Evolutionary conservation across 2,329 filamentous ascomycete species (phyloP).

Genomic region (Fonsecaea monophora): DNA sequence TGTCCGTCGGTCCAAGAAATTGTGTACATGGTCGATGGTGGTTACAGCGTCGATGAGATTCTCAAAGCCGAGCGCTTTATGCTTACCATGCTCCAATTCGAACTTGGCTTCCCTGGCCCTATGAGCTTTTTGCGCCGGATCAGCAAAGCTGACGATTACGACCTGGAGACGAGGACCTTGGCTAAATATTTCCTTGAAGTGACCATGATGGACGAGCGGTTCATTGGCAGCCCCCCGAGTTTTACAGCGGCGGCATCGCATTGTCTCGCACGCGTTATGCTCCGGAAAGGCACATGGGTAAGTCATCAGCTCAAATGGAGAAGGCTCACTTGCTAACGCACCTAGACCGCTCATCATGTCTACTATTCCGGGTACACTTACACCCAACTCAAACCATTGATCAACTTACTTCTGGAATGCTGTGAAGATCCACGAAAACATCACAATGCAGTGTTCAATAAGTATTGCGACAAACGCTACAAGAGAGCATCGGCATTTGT

Average conservation of each 20-base stretch:
- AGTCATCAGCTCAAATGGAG: slow-evolving; percentile 47
- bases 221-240: slow-evolving; percentile 88
- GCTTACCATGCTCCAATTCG: slow-evolving; percentile 94
- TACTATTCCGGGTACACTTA: slow-evolving; percentile 95
- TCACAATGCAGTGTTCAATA: slow-evolving; percentile 86
- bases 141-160: slow-evolving; percentile 98
- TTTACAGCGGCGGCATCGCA: slow-evolving; percentile 91
- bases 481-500: slow-evolving; percentile 84
- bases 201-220: slow-evolving; percentile 97
- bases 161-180: slow-evolving; percentile 90
- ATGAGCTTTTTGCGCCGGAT: slow-evolving; percentile 98
- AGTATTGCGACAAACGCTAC: slow-evolving; percentile 87
- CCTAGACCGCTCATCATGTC: slow-evolving; percentile 78
- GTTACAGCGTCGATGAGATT: slow-evolving; percentile 88
- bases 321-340: slow-evolving; percentile 28
- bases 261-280: slow-evolving; percentile 84
- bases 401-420: slow-evolving; percentile 83
- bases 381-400: slow-evolving; percentile 77
- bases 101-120: slow-evolving; percentile 96
- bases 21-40: slow-evolving; percentile 96
- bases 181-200: slow-evolving; percentile 98
- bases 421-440: slow-evolving; percentile 81
- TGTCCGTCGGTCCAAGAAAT: slow-evolving; percentile 95
- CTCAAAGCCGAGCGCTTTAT: slow-evolving; percentile 98
- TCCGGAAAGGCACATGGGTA: slow-evolving; percentile 94